These are phyloP conservation scores for Trypanosoma vivax DNA, from an alignment of 208 protist species.

Conservation along the genomic window DNA sequence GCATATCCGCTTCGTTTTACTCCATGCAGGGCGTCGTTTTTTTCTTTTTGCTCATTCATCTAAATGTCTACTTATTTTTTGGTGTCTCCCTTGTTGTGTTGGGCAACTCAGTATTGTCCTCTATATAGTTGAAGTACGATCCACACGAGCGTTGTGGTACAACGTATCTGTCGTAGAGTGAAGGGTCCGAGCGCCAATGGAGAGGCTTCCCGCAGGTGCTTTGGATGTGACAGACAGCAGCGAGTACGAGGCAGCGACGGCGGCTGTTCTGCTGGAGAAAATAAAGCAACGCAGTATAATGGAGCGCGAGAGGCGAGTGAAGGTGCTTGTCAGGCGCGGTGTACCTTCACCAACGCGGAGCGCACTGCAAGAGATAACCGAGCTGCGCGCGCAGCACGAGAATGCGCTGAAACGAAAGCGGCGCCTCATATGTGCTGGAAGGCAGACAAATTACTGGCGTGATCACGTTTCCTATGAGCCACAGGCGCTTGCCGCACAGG, in stretches of 20 bases:
- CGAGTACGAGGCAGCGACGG: background rate
- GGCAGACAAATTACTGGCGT: conserved; percentile 4
- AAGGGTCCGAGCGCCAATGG: background rate
- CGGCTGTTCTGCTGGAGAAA: conserved; percentile 5
- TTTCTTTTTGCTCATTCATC: background rate
- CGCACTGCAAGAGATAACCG: conserved; percentile 2
- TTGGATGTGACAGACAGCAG: background rate
- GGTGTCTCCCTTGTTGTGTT: too few relatives aligned
- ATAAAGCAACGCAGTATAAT: conserved; percentile 5
- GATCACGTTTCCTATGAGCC: conserved; percentile 16
- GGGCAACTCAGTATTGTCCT: too few relatives aligned
- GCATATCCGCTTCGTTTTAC: too few relatives aligned
- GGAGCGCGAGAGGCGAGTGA: conserved; percentile 10
- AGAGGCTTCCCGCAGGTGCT: background rate
- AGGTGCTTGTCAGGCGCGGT: conserved; percentile 12
- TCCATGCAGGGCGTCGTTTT: too few relatives aligned
- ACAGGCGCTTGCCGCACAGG: background rate
- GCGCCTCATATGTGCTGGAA: conserved; percentile 3
- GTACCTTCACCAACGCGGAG: conserved; percentile 3
- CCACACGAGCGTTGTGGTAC: too few relatives aligned
- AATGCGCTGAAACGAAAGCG: conserved; percentile 1
- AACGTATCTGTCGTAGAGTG: too few relatives aligned
- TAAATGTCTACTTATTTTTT: too few relatives aligned
- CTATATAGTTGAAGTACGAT: too few relatives aligned
- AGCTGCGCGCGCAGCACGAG: background rate